Base-by-base conservation (phyloP, 23 red algal genomes). In the Gracilaria gracilis region DNA sequence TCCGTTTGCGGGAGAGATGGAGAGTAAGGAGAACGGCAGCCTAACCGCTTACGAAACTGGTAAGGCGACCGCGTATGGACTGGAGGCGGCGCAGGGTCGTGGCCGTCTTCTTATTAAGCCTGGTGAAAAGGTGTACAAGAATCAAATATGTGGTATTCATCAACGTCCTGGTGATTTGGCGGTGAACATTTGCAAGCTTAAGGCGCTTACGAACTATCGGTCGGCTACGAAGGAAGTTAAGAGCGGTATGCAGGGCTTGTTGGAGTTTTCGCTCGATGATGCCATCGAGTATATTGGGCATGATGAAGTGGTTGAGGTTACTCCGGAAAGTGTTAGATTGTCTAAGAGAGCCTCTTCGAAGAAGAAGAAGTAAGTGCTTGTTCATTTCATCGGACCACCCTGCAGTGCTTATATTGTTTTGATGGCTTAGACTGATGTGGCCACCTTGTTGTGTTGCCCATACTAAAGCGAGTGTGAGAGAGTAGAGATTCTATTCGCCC, bases 131-230 rank as follows among this genome's bases (percentile, higher is more conserved):
- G 88, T 98, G 35, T 95, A 95, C 82, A 91, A 92, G 82, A 95
- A 98, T 67, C 96, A 98, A 70, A 95, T 98, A 54, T 86, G 93
- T 37, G 96, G 96, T 15, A 79, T 95, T 79, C 87, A 98, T 67
- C 86, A 94, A 74, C 87, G 92, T 2, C 46, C 91, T 8, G 91
- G 86, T 31, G 93, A 98, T 74, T 70, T 98, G 7, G 21, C 75
- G 4, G 62, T 98, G 0, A 98, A 98, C 44, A 93, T 98, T 42
- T 95, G 92, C 82, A 80, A 78, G 61, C 3, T 90, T n/a, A 98
- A 98, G 89, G 83, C 85, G 32, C 87, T 98, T 21, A 98, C 96
- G 2, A 98, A 98, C 75, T 83, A 90, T 34, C 91, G 96, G 0
- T 80, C 86, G 4, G 92, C 96, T 20, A 89, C 57, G 23, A 95